Conservation (phyloP, 352 stramenopile species). For the Discostella stelligera region DNA sequence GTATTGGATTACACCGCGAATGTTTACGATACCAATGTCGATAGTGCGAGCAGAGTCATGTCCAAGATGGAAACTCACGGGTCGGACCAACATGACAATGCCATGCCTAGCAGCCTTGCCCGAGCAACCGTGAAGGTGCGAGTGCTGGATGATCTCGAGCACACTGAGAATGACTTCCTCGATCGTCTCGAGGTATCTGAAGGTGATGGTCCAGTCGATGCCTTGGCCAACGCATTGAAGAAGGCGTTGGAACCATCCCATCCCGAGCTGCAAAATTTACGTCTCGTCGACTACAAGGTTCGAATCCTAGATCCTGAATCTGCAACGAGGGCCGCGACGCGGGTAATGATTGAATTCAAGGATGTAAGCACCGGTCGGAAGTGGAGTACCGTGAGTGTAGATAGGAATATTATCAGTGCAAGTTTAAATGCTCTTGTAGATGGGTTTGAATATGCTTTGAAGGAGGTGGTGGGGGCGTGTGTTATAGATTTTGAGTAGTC, state of each 20-base stretch:
- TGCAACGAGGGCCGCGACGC: constrained; percentile 75
- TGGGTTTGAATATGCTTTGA: constrained; percentile 85
- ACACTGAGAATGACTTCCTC: constrained; percentile 22
- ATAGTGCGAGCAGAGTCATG: constrained; percentile 71
- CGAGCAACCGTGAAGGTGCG: constrained; percentile 79
- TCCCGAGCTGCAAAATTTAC: constrained; percentile 68
- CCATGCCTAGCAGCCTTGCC: constrained; percentile 34
- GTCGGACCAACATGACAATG: not conserved
- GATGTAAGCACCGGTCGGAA: constrained; percentile 51
- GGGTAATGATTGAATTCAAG: constrained; percentile 82
- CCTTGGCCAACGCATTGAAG: constrained; percentile 77
- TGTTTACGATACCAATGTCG: constrained; percentile 77
- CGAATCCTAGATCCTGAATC: constrained; percentile 83
- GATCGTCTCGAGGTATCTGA: constrained; percentile 77
- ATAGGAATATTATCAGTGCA: constrained; percentile 85
- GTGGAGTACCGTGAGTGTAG: constrained; percentile 85
- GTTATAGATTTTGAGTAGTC: constrained; percentile 30
- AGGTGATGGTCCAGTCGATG: constrained; percentile 84
- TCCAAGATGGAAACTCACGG: constrained; percentile 47
- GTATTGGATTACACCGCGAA: constrained; percentile 81
- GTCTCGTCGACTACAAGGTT: constrained; percentile 86
- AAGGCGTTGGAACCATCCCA: constrained; percentile 75
- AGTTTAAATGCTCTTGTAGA: constrained; percentile 84
- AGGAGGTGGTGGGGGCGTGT: constrained; percentile 29
- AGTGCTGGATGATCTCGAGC: constrained; percentile 33